A percentile compares a stretch with the other conserved stretches of the same genome.
Evolutionary conservation across 768 basidiomycete genomes (phyloP).

Genomic region (Mrakia hoshinonis): DNA sequence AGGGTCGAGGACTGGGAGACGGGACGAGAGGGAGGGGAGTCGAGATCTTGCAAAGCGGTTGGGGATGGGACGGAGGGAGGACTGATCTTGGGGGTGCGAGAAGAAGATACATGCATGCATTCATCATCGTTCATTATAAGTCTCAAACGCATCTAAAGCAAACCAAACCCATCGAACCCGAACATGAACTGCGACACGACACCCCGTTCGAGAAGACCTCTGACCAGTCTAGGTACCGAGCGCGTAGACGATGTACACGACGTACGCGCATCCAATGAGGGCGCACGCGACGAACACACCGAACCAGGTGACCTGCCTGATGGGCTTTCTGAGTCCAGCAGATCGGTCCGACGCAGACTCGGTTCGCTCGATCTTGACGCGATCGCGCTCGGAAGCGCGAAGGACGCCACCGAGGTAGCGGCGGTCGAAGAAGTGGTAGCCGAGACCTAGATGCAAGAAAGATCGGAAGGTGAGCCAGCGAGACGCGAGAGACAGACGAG

Average conservation of each 20-base stretch:
- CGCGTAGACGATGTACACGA: slow-evolving; percentile 1
- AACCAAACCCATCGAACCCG: no score
- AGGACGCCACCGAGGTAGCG: slow-evolving; percentile 18
- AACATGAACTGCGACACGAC: no score
- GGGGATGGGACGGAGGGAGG: no score
- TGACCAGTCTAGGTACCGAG: background rate
- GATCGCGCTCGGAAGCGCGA: background rate
- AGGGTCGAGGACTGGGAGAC: no score
- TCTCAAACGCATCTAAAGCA: no score
- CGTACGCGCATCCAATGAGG: slow-evolving; percentile 5
- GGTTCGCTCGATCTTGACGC: background rate
- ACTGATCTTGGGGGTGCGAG: no score
- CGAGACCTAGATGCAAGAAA: background rate
- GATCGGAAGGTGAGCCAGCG: background rate
- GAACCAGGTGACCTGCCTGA: slow-evolving; percentile 13
- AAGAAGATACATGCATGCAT: no score
- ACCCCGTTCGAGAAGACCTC: no score
- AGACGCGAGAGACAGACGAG: background rate
- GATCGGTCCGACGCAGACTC: background rate
- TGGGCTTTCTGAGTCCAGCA: slow-evolving; percentile 7
- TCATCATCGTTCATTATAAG: no score
- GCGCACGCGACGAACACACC: slow-evolving; percentile 7
- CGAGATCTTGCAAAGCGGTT: no score
- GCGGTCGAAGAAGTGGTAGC: slow-evolving; percentile 11
- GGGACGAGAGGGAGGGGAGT: no score